Conservation (phyloP, 202 grass and related monocot genomes). For the Brachypodium distachyon region DNA sequence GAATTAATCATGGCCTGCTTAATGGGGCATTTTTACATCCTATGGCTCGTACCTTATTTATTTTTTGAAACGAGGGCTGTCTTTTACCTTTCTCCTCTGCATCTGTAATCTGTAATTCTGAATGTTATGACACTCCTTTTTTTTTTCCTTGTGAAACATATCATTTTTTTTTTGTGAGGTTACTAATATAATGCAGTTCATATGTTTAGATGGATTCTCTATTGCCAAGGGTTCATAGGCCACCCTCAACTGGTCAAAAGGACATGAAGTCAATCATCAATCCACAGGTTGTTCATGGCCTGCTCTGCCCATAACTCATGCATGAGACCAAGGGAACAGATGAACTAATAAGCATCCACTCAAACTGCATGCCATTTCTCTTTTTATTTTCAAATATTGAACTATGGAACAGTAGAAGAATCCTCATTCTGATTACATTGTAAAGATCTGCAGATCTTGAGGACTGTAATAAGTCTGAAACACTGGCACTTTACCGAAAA, state of each 20-base stretch:
- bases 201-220: background rate
- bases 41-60: too few relatives aligned
- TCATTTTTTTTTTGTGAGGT: too few relatives aligned
- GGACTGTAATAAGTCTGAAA: too few relatives aligned
- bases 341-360: slow-evolving; percentile 18
- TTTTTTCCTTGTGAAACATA: background rate
- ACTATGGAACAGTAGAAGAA: background rate
- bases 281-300: slow-evolving; percentile 3
- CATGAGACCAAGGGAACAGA: slow-evolving; percentile 15
- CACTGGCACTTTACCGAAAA: too few relatives aligned
- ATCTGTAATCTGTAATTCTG: too few relatives aligned
- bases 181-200: background rate
- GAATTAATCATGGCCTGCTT: too few relatives aligned
- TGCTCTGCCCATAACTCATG: slow-evolving; percentile 15
- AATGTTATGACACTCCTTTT: background rate
- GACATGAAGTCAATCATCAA: slow-evolving; percentile 24
- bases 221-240: background rate
- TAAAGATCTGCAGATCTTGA: background rate
- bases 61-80: too few relatives aligned
- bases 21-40: background rate
- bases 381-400: background rate
- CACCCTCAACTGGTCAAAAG: slow-evolving; percentile 2
- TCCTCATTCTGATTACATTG: background rate
- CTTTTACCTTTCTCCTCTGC: too few relatives aligned
- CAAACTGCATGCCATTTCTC: background rate